These are phyloP conservation scores for Cytospora paraplurivora DNA, from an alignment of 2,329 filamentous ascomycete species.

Conservation along the genomic window DNA sequence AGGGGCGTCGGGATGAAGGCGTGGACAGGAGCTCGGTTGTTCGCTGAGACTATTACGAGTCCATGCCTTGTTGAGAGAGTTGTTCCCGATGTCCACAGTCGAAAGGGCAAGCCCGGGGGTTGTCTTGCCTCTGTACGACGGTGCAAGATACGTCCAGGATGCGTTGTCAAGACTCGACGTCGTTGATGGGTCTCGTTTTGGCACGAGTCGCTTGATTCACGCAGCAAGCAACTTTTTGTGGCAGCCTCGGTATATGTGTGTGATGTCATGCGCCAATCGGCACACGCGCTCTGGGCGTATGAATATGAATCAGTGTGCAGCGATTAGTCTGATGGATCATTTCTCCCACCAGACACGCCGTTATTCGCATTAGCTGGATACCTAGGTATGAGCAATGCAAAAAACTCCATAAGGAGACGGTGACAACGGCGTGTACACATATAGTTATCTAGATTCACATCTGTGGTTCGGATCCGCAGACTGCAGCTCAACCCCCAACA, in stretches of 20 bases:
- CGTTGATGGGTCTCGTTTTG: not conserved
- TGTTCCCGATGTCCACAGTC: not conserved
- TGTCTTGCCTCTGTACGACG: not conserved
- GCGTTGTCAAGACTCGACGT: not conserved
- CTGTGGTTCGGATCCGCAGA: not conserved
- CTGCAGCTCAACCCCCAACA: not conserved
- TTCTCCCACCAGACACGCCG: too few relatives aligned
- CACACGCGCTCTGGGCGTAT: too few relatives aligned
- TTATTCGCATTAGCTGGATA: too few relatives aligned
- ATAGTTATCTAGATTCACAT: not conserved
- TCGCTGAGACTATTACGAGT: not conserved
- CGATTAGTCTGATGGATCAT: too few relatives aligned
- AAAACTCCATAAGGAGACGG: too few relatives aligned
- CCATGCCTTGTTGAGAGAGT: slow-evolving; percentile 22
- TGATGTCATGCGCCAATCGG: not conserved
- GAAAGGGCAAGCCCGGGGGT: not conserved
- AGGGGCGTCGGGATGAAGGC: not conserved
- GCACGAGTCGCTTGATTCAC: not conserved
- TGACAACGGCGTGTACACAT: too few relatives aligned
- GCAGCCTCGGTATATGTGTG: not conserved
- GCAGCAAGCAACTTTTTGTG: slow-evolving; percentile 9
- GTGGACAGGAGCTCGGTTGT: slow-evolving; percentile 1
- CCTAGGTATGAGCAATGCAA: too few relatives aligned
- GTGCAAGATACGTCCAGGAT: not conserved
- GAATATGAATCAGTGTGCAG: too few relatives aligned